phyloP scores from a whole-genome alignment of 73 alveolate genomes.

The Diophrys appendiculata region DNA sequence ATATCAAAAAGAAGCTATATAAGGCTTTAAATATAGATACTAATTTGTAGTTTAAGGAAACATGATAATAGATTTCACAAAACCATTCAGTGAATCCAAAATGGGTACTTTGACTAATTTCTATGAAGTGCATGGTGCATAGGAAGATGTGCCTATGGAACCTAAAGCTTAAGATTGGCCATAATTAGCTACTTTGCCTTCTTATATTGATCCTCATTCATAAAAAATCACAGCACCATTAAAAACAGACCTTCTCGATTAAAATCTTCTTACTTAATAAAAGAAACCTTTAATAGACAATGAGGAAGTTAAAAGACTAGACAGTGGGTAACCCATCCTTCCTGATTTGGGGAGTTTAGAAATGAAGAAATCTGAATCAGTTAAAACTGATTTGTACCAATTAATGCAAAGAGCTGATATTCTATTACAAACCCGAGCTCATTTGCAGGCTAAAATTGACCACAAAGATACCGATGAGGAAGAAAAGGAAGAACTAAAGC shows the following conservation, averaged over 20 bases:
- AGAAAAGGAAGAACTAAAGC: not conserved
- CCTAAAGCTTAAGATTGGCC: slow-evolving; percentile 15
- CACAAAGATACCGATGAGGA: not conserved
- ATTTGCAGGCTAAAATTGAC: not conserved
- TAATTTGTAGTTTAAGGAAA: slow-evolving; percentile 52
- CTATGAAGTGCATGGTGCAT: slow-evolving; percentile 5
- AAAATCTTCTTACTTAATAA: not conserved
- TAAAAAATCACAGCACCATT: not conserved
- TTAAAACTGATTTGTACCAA: not conserved
- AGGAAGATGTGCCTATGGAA: slow-evolving; percentile 19
- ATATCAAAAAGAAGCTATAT: slow-evolving; percentile 9
- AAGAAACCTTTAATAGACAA: not conserved
- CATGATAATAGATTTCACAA: slow-evolving; percentile 18
- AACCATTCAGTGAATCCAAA: slow-evolving; percentile 30
- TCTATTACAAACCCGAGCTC: not conserved
- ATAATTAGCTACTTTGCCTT: slow-evolving; percentile 35
- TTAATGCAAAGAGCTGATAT: not conserved
- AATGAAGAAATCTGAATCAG: not conserved
- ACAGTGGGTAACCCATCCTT: too few species aligned
- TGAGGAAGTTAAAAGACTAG: too few species aligned
- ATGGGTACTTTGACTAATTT: slow-evolving; percentile 43
- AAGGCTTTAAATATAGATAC: slow-evolving; percentile 58
- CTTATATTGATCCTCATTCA: slow-evolving; percentile 4
- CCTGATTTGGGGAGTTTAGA: not conserved
- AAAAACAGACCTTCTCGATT: slow-evolving; percentile 6